Percentiles rank a stretch among this genome's conserved stretches.
These are phyloP conservation scores for Aspergillus hancockii DNA, from an alignment of 495 filamentous ascomycete species.

Conservation along the genomic window DNA sequence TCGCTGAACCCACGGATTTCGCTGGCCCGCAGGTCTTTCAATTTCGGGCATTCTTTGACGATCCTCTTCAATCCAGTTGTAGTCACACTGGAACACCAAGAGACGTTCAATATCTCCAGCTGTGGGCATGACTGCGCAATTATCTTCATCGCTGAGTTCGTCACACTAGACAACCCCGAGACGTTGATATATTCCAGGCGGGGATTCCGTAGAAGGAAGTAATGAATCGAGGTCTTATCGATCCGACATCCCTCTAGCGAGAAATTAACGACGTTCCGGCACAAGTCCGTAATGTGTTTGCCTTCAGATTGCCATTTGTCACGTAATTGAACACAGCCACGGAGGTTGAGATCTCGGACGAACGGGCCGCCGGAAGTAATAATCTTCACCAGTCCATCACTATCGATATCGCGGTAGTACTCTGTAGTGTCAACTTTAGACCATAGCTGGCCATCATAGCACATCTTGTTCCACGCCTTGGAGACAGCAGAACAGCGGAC, in stretches of 20 bases:
- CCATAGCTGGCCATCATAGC: constrained; percentile 96
- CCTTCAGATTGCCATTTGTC: constrained; percentile 74
- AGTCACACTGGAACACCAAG: constrained; percentile 86
- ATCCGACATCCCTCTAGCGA: constrained; percentile 88
- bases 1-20: constrained; percentile 81
- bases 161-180: constrained; percentile 75
- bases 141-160: constrained; percentile 83
- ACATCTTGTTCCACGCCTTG: constrained; percentile 78
- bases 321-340: constrained; percentile 73
- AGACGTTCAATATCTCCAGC: constrained; percentile 81
- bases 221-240: constrained; percentile 76
- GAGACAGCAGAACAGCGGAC: constrained; percentile 80
- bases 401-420: constrained; percentile 85
- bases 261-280: constrained; percentile 82
- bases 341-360: constrained; percentile 84
- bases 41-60: constrained; percentile 65
- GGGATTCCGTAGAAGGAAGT: constrained; percentile 74
- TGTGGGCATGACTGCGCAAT: constrained; percentile 81
- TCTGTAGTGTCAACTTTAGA: constrained; percentile 76
- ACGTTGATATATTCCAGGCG: constrained; percentile 81
- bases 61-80: constrained; percentile 77
- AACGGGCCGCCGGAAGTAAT: constrained; percentile 86
- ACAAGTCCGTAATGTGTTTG: constrained; percentile 70
- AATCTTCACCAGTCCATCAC: constrained; percentile 79
- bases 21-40: constrained; percentile 80